phyloP scores from a whole-genome alignment of 768 basidiomycete species.

The Phanerochaete sordida region DNA sequence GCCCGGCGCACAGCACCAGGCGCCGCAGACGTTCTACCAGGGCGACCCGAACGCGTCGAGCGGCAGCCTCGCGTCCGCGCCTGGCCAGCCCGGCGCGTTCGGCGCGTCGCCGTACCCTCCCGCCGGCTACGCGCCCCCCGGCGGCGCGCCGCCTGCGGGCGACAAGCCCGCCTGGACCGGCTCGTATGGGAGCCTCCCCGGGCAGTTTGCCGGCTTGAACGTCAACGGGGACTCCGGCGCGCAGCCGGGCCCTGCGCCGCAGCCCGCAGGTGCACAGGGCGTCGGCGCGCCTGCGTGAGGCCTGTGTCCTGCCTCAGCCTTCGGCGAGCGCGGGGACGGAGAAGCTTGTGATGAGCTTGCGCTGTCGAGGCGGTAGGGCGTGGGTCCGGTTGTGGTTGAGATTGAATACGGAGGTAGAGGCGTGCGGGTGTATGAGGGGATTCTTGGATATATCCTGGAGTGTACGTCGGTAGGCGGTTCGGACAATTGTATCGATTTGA shows the following conservation, averaged over 20 bases:
- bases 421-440: too few species aligned
- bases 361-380: too few species aligned
- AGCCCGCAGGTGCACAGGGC: constrained; percentile 16
- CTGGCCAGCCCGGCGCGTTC: constrained; percentile 8
- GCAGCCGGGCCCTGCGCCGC: not conserved
- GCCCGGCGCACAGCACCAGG: not conserved
- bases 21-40: constrained; percentile 8
- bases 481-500: too few species aligned
- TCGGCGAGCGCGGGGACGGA: not conserved
- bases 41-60: constrained; percentile 11
- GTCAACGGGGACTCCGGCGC: constrained; percentile 16
- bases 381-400: too few species aligned
- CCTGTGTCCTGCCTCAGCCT: not conserved
- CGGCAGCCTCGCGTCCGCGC: constrained; percentile 3
- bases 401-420: too few species aligned
- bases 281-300: constrained; percentile 24
- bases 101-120: constrained; percentile 21
- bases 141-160: constrained; percentile 4
- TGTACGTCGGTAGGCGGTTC: too few species aligned
- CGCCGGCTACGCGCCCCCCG: not conserved
- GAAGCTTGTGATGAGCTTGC: too few species aligned
- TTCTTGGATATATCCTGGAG: too few species aligned
- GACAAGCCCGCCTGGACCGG: constrained; percentile 14
- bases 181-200: constrained; percentile 19
- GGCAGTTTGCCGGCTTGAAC: constrained; percentile 22